Conservation (phyloP, 73 alveolate genomes). For the Paramecium tetraurelia region DNA sequence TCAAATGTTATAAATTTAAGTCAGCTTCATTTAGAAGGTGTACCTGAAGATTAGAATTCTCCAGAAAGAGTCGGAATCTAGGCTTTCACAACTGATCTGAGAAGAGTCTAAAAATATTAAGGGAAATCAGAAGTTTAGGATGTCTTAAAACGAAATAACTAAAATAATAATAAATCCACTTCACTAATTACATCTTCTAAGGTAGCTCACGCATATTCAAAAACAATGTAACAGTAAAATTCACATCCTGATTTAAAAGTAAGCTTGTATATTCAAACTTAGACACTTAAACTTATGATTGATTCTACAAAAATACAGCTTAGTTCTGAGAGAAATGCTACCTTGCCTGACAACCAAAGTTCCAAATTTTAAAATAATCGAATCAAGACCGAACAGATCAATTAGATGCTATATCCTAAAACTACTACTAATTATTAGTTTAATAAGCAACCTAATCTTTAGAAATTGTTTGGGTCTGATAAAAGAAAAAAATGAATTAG, state of each 20-base stretch:
- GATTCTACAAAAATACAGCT: not conserved
- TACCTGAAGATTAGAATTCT: not conserved
- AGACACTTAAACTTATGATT: not conserved
- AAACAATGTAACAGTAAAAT: not conserved
- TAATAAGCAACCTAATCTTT: not conserved
- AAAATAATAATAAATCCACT: not conserved
- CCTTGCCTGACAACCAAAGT: not conserved
- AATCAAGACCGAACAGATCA: not conserved
- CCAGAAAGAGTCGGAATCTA: not conserved
- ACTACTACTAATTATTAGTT: not conserved
- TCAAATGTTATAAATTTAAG: not conserved
- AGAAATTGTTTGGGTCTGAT: not conserved
- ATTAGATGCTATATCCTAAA: not conserved
- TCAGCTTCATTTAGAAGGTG: not conserved
- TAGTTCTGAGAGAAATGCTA: not conserved
- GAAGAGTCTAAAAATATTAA: not conserved
- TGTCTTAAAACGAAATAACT: not conserved
- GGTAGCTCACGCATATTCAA: not conserved
- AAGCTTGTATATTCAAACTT: not conserved
- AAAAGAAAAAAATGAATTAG: not conserved
- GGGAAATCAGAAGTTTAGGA: not conserved
- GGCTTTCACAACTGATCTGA: not conserved
- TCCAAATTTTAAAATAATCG: not conserved
- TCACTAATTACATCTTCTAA: not conserved
- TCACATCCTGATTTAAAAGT: slow-evolving; percentile 28